These are phyloP conservation scores for Plasmodium cynomolgi DNA, from an alignment of 169 alveolate species.

Conservation along the genomic window DNA sequence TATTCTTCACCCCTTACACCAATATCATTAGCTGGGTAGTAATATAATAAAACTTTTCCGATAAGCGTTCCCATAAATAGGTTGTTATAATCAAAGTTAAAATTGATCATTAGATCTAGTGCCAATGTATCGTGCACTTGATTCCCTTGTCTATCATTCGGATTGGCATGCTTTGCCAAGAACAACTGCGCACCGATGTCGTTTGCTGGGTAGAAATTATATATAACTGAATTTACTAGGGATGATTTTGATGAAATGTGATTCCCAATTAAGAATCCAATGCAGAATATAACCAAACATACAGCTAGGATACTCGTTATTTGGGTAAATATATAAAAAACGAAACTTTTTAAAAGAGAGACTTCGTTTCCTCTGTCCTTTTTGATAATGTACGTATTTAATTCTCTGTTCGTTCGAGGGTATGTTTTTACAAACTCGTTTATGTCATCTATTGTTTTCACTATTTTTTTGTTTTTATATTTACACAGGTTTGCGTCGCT, in stretches of 20 bases:
- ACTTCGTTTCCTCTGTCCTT: constrained; percentile 39
- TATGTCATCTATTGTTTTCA: constrained; percentile 56
- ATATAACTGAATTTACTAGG: constrained; percentile 27
- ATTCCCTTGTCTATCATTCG: neutral
- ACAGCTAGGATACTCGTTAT: constrained; percentile 65
- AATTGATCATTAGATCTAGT: constrained; percentile 45
- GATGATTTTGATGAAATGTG: constrained; percentile 64
- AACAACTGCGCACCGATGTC: constrained; percentile 30
- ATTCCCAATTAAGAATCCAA: constrained; percentile 70
- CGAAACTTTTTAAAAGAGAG: constrained; percentile 56
- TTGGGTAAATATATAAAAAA: constrained; percentile 62
- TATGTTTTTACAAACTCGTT: constrained; percentile 46
- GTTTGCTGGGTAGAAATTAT: constrained; percentile 21
- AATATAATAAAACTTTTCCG: constrained; percentile 27
- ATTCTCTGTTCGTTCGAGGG: constrained; percentile 63
- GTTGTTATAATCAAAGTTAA: constrained; percentile 67
- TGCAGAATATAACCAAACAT: constrained; percentile 48
- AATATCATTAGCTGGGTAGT: constrained; percentile 66
- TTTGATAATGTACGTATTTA: constrained; percentile 62
- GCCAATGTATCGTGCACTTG: neutral
- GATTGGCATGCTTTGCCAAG: neutral
- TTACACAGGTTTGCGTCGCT: neutral
- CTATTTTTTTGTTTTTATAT: constrained; percentile 40
- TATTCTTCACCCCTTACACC: constrained; percentile 7
- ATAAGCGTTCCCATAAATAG: constrained; percentile 69